These are phyloP conservation scores for Senecio squalidus DNA, from an alignment of 140 eudicot genomes.

Conservation along the genomic window DNA sequence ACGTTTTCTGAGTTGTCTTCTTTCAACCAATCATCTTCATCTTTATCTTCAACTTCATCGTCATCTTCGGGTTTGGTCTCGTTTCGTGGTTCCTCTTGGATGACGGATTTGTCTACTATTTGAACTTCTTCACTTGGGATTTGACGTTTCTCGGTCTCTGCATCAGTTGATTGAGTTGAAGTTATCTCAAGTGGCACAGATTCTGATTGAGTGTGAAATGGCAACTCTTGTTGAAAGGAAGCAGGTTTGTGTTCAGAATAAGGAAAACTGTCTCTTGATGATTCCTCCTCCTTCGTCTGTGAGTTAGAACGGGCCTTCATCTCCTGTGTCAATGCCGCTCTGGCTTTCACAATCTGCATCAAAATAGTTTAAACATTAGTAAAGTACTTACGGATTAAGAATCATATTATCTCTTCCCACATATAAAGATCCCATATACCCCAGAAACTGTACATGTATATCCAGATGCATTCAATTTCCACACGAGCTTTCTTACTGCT, in stretches of 20 bases:
- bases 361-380: too few species aligned
- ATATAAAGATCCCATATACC: not conserved
- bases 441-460: not conserved
- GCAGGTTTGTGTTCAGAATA: slow-evolving; percentile 25
- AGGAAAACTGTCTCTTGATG: slow-evolving; percentile 12
- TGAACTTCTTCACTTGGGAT: slow-evolving; percentile 41
- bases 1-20: slow-evolving; percentile 63
- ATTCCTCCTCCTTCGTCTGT: slow-evolving; percentile 33
- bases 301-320: slow-evolving; percentile 31
- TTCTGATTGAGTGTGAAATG: slow-evolving; percentile 17
- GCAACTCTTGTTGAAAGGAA: slow-evolving; percentile 31
- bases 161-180: slow-evolving; percentile 19
- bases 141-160: slow-evolving; percentile 47
- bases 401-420: too few species aligned
- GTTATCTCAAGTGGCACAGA: slow-evolving; percentile 21
- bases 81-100: slow-evolving; percentile 36
- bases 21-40: slow-evolving; percentile 91
- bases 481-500: not conserved
- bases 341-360: slow-evolving; percentile 73
- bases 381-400: too few species aligned
- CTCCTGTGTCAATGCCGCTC: slow-evolving; percentile 59
- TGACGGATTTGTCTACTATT: slow-evolving; percentile 56
- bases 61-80: slow-evolving; percentile 19
- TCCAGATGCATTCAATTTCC: not conserved
- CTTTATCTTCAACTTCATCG: slow-evolving; percentile 21